Base-by-base conservation (phyloP, 495 filamentous ascomycete genomes). In the Penicillium desertorum region DNA sequence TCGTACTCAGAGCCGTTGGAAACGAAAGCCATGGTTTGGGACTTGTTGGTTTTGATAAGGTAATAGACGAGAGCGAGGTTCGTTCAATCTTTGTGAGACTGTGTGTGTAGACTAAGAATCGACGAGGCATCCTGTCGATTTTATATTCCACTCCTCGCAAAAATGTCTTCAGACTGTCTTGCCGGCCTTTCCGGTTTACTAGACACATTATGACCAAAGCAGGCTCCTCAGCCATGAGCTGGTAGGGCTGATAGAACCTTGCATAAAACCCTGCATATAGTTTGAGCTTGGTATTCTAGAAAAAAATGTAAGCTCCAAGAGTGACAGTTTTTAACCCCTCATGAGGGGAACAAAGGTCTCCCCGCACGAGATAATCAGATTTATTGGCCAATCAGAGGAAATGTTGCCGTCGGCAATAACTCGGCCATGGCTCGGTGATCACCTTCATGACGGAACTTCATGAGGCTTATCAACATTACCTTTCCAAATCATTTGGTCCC, bases 1-100 rank as follows among this genome's bases (percentile, higher is more conserved):
- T 74, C 71, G 59, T 62, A 74, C 45, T 71, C 55, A 17, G 66
- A 63, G 30, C 62, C 65, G 36, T 4, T 23, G 22, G 36, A 39
- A 8, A 39, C 36, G 7, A 39, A 39, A n/a, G 16, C 36, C 69
- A 72, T 71, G 48, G 34, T 62, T 23, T 45, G 25, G 34, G n/a
- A 7, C 41, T 32, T 23, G 29, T 30, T 9, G 23, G 14, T 37
- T 16, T 47, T 47, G 8, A 19, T 30, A 22, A 45, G 39, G 47
- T 5, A 45, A 20, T 14, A 37, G 12, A 22, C 3, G 4, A 49
- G 30, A 50, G 11, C 23, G 8, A 41, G 34, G 2, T 53, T 62
- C 20, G 22, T 4, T 23, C 22, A 27, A 14, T 46, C 2, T 46
- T 2, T 12, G 22, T 7, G 25, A 25, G 48, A 20, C 5, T 46